phyloP scores from a whole-genome alignment of 129 eudicot genomes.

The sunflower (Helianthus annuus) region DNA sequence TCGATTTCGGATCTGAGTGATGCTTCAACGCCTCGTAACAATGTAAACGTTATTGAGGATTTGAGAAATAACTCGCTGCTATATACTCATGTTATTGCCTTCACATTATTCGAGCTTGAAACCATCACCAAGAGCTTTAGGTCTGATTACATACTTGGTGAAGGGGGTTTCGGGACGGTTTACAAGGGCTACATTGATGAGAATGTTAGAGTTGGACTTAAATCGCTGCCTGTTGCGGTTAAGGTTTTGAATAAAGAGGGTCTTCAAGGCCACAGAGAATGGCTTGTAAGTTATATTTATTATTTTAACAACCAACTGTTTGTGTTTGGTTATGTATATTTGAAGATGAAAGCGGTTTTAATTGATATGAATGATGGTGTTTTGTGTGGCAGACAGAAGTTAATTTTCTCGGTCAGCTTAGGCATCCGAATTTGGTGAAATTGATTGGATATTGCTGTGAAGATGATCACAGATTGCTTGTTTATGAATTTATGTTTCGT shows the following conservation, averaged over 20 bases:
- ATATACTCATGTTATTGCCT: conserved; percentile 87
- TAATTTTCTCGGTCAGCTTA: conserved; percentile 86
- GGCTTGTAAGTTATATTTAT: conserved; percentile 69
- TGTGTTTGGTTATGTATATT: background rate
- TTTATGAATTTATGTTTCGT: conserved; percentile 89
- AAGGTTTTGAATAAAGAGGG: conserved; percentile 96
- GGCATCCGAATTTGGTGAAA: conserved; percentile 92
- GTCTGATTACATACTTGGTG: conserved; percentile 88
- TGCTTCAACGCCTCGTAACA: conserved; percentile 74
- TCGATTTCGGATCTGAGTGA: conserved; percentile 84
- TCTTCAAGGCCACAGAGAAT: conserved; percentile 93
- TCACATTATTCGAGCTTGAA: conserved; percentile 87
- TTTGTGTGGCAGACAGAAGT: conserved; percentile 69
- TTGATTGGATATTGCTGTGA: conserved; percentile 98
- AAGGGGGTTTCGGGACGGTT: conserved; percentile 94
- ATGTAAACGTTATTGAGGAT: conserved; percentile 55
- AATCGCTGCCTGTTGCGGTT: conserved; percentile 94
- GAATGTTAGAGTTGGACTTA: conserved; percentile 91
- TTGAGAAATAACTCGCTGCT: conserved; percentile 65
- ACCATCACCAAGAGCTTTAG: conserved; percentile 96
- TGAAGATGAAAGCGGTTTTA: background rate
- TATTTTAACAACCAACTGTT: background rate
- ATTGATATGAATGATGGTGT: conserved; percentile 6
- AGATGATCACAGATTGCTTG: conserved; percentile 93
- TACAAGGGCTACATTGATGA: conserved; percentile 96